Evolutionary conservation across 306 rosid species (phyloP).

Genomic region (Senna tora): DNA sequence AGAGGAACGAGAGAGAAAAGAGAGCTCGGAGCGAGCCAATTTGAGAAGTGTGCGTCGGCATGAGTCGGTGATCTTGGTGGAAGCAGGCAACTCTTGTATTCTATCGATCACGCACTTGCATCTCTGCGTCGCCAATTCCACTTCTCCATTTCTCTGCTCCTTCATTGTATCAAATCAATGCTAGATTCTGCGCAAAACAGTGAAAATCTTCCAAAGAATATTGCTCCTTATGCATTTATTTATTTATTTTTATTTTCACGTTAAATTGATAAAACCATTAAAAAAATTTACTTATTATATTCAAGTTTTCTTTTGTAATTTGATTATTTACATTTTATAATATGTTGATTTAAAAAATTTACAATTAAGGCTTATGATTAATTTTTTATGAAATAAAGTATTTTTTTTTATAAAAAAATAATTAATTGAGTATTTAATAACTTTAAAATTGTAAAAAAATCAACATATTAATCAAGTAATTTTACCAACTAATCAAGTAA

Average conservation of each 20-base stretch:
- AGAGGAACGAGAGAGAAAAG: constrained; percentile 64
- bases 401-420: too few relatives aligned
- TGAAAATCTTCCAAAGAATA: neutral
- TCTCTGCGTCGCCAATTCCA: constrained; percentile 78
- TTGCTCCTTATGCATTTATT: neutral
- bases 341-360: too few relatives aligned
- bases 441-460: too few relatives aligned
- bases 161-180: constrained; percentile 4
- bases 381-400: too few relatives aligned
- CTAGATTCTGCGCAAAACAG: neutral
- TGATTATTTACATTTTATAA: neutral
- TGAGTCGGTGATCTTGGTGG: constrained; percentile 63
- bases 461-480: too few relatives aligned
- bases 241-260: neutral
- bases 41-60: constrained; percentile 75
- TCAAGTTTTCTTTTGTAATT: neutral
- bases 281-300: too few relatives aligned
- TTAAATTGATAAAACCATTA: too few relatives aligned
- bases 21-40: constrained; percentile 67
- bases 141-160: constrained; percentile 38
- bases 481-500: too few relatives aligned
- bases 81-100: constrained; percentile 50
- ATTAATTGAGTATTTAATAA: too few relatives aligned
- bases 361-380: too few relatives aligned
- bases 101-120: constrained; percentile 63